A percentile compares a stretch with the other conserved stretches of the same genome.
phyloP scores from a whole-genome alignment of 352 stramenopile species.

The Phytopythium montanum region DNA sequence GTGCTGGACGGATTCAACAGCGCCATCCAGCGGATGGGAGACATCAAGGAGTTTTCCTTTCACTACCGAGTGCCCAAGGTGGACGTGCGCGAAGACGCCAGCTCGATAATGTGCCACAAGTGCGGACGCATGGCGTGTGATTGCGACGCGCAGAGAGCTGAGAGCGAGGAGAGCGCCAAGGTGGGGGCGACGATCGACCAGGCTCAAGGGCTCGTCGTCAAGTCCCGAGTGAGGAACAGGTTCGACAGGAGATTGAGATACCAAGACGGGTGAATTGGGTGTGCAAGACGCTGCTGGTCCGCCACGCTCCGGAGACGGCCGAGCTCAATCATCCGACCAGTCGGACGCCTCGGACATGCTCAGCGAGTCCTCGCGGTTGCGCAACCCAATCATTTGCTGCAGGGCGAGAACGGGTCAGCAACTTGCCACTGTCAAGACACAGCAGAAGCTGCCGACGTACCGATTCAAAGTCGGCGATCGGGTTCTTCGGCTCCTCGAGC shows the following conservation, averaged over 20 bases:
- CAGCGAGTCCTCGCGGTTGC: constrained; percentile 69
- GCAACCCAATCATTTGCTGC: constrained; percentile 83
- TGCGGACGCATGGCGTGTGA: constrained; percentile 59
- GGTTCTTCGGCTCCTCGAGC: constrained; percentile 45
- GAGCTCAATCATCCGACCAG: constrained; percentile 77
- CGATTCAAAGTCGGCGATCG: constrained; percentile 62
- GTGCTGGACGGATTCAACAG: constrained; percentile 49
- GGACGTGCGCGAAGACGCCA: constrained; percentile 41
- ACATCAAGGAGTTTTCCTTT: constrained; percentile 51
- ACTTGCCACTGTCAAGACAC: background rate
- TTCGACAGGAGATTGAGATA: constrained; percentile 31
- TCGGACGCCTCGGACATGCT: constrained; percentile 84
- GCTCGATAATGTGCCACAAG: constrained; percentile 37
- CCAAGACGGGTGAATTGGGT: constrained; percentile 21
- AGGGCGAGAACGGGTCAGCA: constrained; percentile 5
- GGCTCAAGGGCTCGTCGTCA: constrained; percentile 9
- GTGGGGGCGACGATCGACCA: background rate
- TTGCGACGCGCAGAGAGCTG: constrained; percentile 20
- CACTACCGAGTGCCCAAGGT: constrained; percentile 57
- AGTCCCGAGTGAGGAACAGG: constrained; percentile 21
- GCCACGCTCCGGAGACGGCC: background rate
- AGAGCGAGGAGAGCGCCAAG: constrained; percentile 5
- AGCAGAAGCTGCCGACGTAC: constrained; percentile 12
- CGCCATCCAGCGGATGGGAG: constrained; percentile 42
- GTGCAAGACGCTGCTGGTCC: background rate